Evolutionary conservation across 169 alveolate species (phyloP).

Genomic region (Fabrea salina): DNA sequence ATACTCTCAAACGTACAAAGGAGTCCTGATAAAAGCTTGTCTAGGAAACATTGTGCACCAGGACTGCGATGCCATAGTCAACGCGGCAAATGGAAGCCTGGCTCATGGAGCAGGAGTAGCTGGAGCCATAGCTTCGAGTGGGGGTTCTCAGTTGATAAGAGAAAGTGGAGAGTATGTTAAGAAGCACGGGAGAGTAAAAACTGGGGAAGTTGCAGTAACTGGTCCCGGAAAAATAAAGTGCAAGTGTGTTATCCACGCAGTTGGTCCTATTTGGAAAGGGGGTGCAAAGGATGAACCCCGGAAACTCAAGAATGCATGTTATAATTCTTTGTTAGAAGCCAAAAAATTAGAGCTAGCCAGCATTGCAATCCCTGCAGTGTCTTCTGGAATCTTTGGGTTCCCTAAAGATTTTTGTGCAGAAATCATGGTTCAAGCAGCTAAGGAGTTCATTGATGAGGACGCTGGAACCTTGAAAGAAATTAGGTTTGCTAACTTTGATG

Average conservation of each 20-base stretch:
- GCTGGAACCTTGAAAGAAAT: neutral
- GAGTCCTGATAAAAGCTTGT: neutral
- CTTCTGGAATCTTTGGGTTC: conserved; percentile 24
- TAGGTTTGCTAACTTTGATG: neutral
- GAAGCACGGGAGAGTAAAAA: conserved; percentile 16
- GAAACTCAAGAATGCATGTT: neutral
- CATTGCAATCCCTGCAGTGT: conserved; percentile 21
- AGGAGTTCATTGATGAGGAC: neutral
- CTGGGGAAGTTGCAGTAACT: conserved; percentile 26
- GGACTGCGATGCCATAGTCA: conserved; percentile 47
- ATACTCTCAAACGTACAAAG: neutral
- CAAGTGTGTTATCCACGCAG: conserved; percentile 36
- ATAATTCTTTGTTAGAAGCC: neutral
- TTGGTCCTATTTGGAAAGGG: conserved; percentile 30
- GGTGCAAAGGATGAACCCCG: neutral
- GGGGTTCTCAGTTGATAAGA: conserved; percentile 28
- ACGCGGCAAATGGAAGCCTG: conserved; percentile 56
- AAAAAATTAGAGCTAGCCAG: neutral
- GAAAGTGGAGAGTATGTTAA: conserved; percentile 22
- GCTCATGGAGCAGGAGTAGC: conserved; percentile 67
- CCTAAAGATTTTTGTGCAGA: conserved; percentile 1
- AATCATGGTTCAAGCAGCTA: neutral
- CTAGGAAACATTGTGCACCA: neutral
- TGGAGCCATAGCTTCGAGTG: conserved; percentile 44
- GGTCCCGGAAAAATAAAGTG: neutral